These are phyloP conservation scores for Metschnikowia amazonensis DNA, from an alignment of 805 yeast species.

Conservation along the genomic window DNA sequence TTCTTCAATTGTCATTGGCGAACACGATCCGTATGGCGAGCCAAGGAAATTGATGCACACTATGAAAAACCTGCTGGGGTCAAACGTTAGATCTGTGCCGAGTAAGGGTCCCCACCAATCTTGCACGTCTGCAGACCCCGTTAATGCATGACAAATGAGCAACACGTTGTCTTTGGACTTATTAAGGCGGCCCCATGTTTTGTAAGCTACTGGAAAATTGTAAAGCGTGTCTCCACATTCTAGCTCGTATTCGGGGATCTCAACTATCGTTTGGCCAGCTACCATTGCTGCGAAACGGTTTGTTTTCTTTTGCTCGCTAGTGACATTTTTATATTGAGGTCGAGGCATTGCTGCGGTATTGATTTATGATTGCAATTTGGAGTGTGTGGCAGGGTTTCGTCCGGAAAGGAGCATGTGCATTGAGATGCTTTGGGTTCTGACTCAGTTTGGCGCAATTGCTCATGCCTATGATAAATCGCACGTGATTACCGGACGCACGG, in stretches of 20 bases:
- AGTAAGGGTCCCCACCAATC: constrained; percentile 99
- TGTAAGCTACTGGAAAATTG: constrained; percentile 89
- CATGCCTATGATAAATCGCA: constrained; percentile 11
- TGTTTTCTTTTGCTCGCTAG: constrained; percentile 43
- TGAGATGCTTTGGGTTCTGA: background rate
- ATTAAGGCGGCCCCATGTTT: constrained; percentile 90
- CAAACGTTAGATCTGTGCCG: constrained; percentile 84
- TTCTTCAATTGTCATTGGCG: constrained; percentile 83
- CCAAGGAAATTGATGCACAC: constrained; percentile 91
- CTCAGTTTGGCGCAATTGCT: constrained; percentile 11
- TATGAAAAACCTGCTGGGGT: constrained; percentile 81
- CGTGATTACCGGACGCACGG: constrained; percentile 6
- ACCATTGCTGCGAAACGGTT: constrained; percentile 74
- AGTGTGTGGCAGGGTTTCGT: background rate
- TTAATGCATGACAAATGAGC: constrained; percentile 92
- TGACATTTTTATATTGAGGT: constrained; percentile 33
- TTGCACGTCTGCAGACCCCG: constrained; percentile 91
- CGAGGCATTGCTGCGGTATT: background rate
- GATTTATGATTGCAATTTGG: background rate
- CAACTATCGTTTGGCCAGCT: constrained; percentile 70
- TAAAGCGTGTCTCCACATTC: constrained; percentile 77
- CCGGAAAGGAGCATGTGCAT: background rate
- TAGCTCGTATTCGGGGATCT: constrained; percentile 66
- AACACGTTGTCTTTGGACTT: constrained; percentile 66
- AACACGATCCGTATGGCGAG: constrained; percentile 93